Conservation (phyloP, 2,329 filamentous ascomycete species). For the Byssoonygena ceratinophila region DNA sequence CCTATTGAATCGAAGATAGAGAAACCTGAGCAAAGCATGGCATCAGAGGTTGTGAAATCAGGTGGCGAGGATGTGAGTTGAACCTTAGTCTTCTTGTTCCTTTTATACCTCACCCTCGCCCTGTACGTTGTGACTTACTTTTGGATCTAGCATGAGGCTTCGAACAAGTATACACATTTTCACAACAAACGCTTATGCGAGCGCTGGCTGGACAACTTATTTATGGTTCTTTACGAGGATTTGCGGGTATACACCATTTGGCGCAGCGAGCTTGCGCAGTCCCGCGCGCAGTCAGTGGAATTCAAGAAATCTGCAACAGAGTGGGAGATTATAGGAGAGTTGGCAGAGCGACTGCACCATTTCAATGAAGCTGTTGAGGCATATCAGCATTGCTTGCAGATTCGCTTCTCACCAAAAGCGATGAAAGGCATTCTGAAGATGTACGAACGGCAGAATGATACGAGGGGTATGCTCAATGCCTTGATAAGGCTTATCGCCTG, state of each 20-base stretch:
- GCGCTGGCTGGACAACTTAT: conserved; percentile 94
- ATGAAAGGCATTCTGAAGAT: conserved; percentile 72
- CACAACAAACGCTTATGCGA: conserved; percentile 97
- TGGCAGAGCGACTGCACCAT: conserved; percentile 88
- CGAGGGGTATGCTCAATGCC: conserved; percentile 68
- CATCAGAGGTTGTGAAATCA: conserved; percentile 64
- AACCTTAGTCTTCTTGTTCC: background rate
- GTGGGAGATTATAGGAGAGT: conserved; percentile 92
- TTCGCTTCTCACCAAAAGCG: conserved; percentile 87
- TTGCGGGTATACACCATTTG: conserved; percentile 97
- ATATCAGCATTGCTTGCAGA: conserved; percentile 74
- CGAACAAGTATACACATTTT: conserved; percentile 73
- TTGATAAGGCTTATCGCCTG: conserved; percentile 87
- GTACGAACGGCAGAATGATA: conserved; percentile 67
- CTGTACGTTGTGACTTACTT: conserved; percentile 16
- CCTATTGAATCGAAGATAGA: conserved; percentile 44
- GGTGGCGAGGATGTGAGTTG: conserved; percentile 59
- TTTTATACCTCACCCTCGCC: background rate
- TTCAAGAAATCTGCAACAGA: conserved; percentile 96
- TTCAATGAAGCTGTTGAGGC: conserved; percentile 84
- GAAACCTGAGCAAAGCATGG: conserved; percentile 67
- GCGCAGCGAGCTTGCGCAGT: conserved; percentile 96
- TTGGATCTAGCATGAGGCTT: conserved; percentile 45
- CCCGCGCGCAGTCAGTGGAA: conserved; percentile 80
- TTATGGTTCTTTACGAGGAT: conserved; percentile 98